Conservation (phyloP, 352 stramenopile species). For the Globisporangium carolinianum region DNA sequence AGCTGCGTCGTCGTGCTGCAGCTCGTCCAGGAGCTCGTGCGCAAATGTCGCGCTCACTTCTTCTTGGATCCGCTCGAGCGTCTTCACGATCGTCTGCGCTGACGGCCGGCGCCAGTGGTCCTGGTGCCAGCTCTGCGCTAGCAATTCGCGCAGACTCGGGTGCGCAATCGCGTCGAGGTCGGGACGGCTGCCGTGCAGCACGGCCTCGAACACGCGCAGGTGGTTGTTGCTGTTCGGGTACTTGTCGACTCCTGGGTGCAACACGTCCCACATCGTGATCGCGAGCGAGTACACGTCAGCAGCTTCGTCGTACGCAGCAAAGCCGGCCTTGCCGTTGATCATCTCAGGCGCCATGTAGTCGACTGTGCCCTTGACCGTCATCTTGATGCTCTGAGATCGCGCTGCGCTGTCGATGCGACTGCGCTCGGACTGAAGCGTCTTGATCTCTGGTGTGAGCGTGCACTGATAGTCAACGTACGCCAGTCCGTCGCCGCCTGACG, state of each 20-base stretch:
- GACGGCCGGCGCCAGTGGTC: conserved; percentile 14
- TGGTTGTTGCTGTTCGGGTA: conserved; percentile 32
- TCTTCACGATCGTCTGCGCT: conserved; percentile 17
- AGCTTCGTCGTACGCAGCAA: conserved; percentile 49
- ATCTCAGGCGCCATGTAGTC: conserved; percentile 81
- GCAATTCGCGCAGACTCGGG: conserved; percentile 13
- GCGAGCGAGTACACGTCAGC: conserved; percentile 70
- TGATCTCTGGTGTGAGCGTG: not conserved
- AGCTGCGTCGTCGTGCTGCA: not conserved
- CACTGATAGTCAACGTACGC: conserved; percentile 2
- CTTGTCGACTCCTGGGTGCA: conserved; percentile 42
- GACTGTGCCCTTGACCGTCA: conserved; percentile 67
- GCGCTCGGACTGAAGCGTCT: not conserved
- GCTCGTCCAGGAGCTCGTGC: conserved; percentile 6
- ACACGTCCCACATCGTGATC: conserved; percentile 77
- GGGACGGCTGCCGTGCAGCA: conserved; percentile 33
- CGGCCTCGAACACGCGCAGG: conserved; percentile 29
- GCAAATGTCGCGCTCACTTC: conserved; percentile 10
- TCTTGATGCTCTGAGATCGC: conserved; percentile 5
- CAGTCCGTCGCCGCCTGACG: not conserved
- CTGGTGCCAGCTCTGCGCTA: conserved; percentile 15
- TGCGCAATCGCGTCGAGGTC: conserved; percentile 6
- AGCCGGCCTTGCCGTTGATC: conserved; percentile 53
- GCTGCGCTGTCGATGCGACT: not conserved
- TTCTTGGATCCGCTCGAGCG: conserved; percentile 22